Evolutionary conservation across 768 basidiomycete genomes (phyloP).

Genomic region (Mycena indigotica): DNA sequence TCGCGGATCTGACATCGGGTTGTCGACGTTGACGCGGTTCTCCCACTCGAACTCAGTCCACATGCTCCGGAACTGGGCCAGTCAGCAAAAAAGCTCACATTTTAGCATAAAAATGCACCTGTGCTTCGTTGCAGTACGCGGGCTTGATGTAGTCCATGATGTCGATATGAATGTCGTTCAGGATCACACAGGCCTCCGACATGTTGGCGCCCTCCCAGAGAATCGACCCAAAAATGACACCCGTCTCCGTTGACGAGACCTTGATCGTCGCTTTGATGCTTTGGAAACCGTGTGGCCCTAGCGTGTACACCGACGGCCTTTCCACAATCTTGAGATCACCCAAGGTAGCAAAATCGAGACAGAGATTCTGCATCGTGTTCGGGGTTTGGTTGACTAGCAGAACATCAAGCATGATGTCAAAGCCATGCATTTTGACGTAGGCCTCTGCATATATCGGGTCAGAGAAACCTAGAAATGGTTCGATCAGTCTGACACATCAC

Average conservation of each 20-base stretch:
- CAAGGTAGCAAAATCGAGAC: conserved; percentile 94
- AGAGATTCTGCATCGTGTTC: conserved; percentile 94
- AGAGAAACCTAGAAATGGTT: conserved; percentile 79
- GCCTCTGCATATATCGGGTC: conserved; percentile 99
- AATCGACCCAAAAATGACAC: conserved; percentile 97
- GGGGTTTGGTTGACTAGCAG: conserved; percentile 94
- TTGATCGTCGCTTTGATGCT: conserved; percentile 99
- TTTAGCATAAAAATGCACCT: conserved; percentile 48
- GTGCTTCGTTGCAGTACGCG: conserved; percentile 91
- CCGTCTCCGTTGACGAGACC: conserved; percentile 96
- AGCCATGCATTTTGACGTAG: conserved; percentile 95
- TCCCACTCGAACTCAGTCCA: conserved; percentile 99
- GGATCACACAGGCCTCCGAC: conserved; percentile 86
- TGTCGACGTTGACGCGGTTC: conserved; percentile 95
- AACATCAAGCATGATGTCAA: conserved; percentile 89
- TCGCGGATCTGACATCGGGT: conserved; percentile 81
- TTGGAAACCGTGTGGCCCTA: conserved; percentile 97
- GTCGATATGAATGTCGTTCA: conserved; percentile 97
- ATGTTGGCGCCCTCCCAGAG: conserved; percentile 92
- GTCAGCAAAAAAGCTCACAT: not conserved
- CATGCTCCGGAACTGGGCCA: conserved; percentile 85
- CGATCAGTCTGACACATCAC: not conserved
- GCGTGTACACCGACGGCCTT: conserved; percentile 88
- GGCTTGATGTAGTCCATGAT: conserved; percentile 99
- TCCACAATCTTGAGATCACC: conserved; percentile 98